Conservation (phyloP, 768 basidiomycete species). For the Pholiota conissans region DNA sequence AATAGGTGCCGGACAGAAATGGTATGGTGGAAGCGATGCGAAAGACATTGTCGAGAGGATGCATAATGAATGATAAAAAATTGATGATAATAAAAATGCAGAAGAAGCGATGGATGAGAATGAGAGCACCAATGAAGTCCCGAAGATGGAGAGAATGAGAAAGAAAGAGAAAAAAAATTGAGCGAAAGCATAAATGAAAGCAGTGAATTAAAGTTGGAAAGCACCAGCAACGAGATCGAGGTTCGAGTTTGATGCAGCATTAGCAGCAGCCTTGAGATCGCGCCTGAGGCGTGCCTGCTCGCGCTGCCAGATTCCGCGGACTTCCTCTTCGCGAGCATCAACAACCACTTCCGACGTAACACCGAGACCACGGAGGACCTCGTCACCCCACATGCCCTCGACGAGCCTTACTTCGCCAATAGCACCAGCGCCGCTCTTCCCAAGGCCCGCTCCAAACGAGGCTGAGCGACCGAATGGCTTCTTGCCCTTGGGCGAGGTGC, state of each 20-base stretch:
- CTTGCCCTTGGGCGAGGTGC: conserved; percentile 45
- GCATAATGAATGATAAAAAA: conserved; percentile 14
- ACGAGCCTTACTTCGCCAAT: conserved; percentile 55
- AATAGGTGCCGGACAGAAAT: background rate
- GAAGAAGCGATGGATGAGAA: conserved; percentile 10
- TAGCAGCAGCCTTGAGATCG: conserved; percentile 38
- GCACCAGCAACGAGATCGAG: conserved; percentile 41
- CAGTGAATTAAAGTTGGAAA: conserved; percentile 37
- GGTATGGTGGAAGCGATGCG: conserved; percentile 1
- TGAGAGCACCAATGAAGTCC: conserved; percentile 2
- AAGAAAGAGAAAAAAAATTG: conserved; percentile 10
- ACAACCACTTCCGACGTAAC: conserved; percentile 29
- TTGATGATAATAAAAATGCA: conserved; percentile 7
- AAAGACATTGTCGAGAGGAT: conserved; percentile 7
- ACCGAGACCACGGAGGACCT: conserved; percentile 72
- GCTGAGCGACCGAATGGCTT: conserved; percentile 55
- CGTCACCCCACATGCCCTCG: conserved; percentile 65
- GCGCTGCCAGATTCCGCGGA: conserved; percentile 46
- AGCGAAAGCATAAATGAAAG: conserved; percentile 16
- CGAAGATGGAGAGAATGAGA: conserved; percentile 2
- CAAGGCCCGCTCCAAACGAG: conserved; percentile 50
- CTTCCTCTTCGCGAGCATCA: conserved; percentile 27
- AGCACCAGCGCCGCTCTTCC: conserved; percentile 34
- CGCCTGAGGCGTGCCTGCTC: conserved; percentile 46
- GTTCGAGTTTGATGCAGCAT: conserved; percentile 15